Conservation (phyloP, 495 filamentous ascomycete genomes). For the Talaromyces borbonicus region DNA sequence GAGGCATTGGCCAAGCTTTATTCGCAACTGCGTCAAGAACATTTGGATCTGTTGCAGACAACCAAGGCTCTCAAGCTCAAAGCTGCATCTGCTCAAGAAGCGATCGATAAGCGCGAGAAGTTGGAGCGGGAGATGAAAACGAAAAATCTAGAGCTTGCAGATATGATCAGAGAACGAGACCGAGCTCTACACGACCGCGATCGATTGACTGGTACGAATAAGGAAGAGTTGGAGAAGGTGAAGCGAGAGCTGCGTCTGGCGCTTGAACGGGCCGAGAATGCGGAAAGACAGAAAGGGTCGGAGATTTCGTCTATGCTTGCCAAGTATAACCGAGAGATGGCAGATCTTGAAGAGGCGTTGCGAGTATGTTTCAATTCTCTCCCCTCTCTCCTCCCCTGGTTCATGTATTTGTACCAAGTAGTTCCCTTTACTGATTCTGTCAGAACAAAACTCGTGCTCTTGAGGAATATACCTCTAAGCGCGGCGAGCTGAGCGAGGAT, state of each 20-base stretch:
- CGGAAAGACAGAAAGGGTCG: constrained; percentile 82
- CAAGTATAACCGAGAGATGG: constrained; percentile 94
- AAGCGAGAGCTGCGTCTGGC: constrained; percentile 95
- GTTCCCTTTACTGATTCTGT: constrained; percentile 13
- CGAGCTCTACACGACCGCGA: constrained; percentile 91
- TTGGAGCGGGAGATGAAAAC: constrained; percentile 96
- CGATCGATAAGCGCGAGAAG: constrained; percentile 89
- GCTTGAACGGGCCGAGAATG: constrained; percentile 83
- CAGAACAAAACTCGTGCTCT: constrained; percentile 74
- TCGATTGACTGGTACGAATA: constrained; percentile 70
- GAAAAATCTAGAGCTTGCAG: constrained; percentile 94
- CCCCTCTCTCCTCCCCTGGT: no score
- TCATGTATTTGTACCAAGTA: no score
- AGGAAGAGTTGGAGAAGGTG: constrained; percentile 90
- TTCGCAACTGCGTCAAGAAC: constrained; percentile 89
- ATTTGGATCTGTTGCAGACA: constrained; percentile 86
- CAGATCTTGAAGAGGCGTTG: constrained; percentile 87
- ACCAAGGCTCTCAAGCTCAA: constrained; percentile 95
- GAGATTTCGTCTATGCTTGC: constrained; percentile 90
- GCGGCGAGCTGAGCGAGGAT: constrained; percentile 73
- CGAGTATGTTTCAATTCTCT: constrained; percentile 46
- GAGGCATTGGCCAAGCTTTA: constrained; percentile 95
- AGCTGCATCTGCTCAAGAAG: constrained; percentile 91
- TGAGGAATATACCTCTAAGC: constrained; percentile 70
- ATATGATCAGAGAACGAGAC: constrained; percentile 97